phyloP scores from a whole-genome alignment of 495 filamentous ascomycete genomes.

The Elaphomyces granulatus region DNA sequence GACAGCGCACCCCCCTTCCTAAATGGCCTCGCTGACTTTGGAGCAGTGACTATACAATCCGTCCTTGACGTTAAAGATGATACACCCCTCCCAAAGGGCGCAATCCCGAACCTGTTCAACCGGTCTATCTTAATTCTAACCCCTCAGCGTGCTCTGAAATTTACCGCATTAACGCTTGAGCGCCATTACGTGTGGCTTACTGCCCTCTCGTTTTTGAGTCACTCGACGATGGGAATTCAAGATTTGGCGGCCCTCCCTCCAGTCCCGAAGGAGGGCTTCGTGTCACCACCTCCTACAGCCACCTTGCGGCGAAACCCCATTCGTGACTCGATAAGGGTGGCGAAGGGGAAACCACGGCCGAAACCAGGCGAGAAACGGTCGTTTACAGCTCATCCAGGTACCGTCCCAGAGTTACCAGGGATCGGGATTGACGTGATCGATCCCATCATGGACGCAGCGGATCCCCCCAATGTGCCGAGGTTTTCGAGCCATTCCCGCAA shows the following conservation, averaged over 20 bases:
- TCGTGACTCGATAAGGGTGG: constrained; percentile 80
- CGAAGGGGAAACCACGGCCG: constrained; percentile 59
- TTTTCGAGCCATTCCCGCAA: constrained; percentile 66
- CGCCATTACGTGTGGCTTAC: constrained; percentile 94
- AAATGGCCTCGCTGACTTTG: neutral
- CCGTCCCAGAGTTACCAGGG: constrained; percentile 23
- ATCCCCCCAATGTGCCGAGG: constrained; percentile 66
- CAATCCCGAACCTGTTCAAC: constrained; percentile 51
- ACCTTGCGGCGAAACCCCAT: constrained; percentile 49
- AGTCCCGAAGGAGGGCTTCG: constrained; percentile 34
- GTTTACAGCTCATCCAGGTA: constrained; percentile 20
- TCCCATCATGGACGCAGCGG: constrained; percentile 40
- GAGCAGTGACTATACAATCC: constrained; percentile 79
- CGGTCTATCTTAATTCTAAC: constrained; percentile 92
- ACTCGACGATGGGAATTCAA: constrained; percentile 61
- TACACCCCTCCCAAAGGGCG: constrained; percentile 67
- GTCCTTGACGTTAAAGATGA: constrained; percentile 95
- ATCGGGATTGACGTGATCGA: constrained; percentile 10
- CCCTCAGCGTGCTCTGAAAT: constrained; percentile 86
- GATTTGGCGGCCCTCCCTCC: constrained; percentile 45
- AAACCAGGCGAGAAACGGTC: constrained; percentile 28
- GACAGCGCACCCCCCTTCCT: neutral
- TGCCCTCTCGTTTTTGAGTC: constrained; percentile 83
- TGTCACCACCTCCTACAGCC: constrained; percentile 24
- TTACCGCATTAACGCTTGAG: constrained; percentile 70